These are phyloP conservation scores for Allomyces macrogynus DNA, from an alignment of 192 early-diverging fungal genomes.

Conservation along the genomic window DNA sequence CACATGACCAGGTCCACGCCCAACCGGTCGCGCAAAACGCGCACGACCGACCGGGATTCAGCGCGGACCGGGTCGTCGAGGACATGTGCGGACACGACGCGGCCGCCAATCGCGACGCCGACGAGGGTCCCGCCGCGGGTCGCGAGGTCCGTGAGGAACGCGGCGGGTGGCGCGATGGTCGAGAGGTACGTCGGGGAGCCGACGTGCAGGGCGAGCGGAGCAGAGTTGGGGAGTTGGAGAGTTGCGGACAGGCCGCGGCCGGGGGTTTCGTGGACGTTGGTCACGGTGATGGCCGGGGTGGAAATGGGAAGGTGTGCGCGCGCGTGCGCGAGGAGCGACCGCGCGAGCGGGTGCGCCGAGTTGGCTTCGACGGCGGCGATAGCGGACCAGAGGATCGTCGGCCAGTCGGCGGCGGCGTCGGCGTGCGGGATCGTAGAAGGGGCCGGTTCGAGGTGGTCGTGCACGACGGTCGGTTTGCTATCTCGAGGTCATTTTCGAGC, in stretches of 20 bases:
- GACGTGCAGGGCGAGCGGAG: too few species aligned
- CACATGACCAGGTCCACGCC: conserved; percentile 58
- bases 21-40: conserved; percentile 13
- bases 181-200: not conserved
- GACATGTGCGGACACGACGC: conserved; percentile 14
- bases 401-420: conserved; percentile 1
- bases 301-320: not conserved
- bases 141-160: not conserved
- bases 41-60: conserved; percentile 30
- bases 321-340: conserved; percentile 23
- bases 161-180: not conserved
- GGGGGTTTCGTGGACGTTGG: conserved; percentile 34
- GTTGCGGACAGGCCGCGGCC: conserved; percentile 40
- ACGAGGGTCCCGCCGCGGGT: conserved; percentile 6
- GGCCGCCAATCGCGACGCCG: conserved; percentile 23
- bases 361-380: conserved; percentile 11
- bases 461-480: conserved; percentile 4
- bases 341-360: conserved; percentile 52
- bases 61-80: conserved; percentile 42
- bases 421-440: not conserved
- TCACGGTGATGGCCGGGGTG: conserved; percentile 14
- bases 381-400: conserved; percentile 13
- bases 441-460: not conserved
- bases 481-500: conserved; percentile 3
- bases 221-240: not conserved